A percentile compares a stretch with the other conserved stretches of the same genome.
phyloP scores from a whole-genome alignment of 768 basidiomycete genomes.

The Lentinula boryana region DNA sequence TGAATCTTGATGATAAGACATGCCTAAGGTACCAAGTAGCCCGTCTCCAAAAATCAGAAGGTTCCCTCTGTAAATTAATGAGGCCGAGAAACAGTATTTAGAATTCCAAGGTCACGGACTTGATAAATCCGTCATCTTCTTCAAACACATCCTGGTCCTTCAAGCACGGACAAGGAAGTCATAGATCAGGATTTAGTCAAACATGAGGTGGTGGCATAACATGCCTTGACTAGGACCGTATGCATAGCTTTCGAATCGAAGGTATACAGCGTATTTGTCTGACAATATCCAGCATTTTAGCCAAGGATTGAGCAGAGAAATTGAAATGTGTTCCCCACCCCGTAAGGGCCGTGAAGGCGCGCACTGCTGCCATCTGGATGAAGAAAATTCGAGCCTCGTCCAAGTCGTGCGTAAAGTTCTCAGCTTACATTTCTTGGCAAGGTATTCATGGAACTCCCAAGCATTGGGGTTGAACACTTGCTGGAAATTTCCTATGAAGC shows the following conservation, averaged over 20 bases:
- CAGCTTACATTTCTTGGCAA: conserved; percentile 1
- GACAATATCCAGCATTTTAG: neutral
- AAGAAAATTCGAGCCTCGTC: neutral
- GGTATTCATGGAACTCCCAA: neutral
- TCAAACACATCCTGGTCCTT: conserved; percentile 1
- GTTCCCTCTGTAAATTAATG: too few species aligned
- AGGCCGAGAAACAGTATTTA: neutral
- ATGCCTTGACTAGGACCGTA: conserved; percentile 1
- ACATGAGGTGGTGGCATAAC: neutral
- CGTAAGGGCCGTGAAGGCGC: neutral
- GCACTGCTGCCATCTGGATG: neutral
- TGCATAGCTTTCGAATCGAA: conserved; percentile 2
- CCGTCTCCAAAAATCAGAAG: neutral
- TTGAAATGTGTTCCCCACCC: neutral
- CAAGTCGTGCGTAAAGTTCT: neutral
- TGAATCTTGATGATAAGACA: neutral
- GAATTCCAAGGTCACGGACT: neutral
- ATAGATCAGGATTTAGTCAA: neutral
- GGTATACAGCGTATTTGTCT: neutral
- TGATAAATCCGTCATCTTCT: neutral
- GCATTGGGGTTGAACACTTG: conserved; percentile 1
- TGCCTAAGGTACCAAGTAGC: neutral
- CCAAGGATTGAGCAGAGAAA: neutral
- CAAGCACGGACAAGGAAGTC: neutral
- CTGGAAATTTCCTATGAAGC: neutral